Conservation (phyloP, 148 eudicot genomes). For the Amaranthus cruentus region DNA sequence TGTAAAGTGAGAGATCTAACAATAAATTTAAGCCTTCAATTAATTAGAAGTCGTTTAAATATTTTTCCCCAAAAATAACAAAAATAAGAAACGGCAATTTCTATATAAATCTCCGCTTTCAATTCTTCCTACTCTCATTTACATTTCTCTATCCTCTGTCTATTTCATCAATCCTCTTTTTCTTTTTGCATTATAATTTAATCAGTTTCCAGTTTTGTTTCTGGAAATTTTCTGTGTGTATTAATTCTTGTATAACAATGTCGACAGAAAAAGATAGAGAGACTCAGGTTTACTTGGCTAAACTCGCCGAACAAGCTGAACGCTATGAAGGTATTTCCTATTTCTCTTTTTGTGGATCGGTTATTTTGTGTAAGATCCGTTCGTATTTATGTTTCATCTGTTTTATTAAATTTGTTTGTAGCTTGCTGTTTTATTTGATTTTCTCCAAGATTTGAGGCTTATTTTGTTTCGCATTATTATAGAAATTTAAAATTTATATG, state of each 20-base stretch:
- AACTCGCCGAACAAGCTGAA: slow-evolving; percentile 90
- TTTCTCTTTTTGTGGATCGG: not conserved
- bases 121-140: not conserved
- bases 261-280: slow-evolving; percentile 75
- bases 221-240: not conserved
- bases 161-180: slow-evolving; percentile 15
- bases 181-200: not conserved
- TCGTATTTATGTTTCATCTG: not conserved
- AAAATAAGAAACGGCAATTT: not conserved
- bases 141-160: not conserved
- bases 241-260: slow-evolving; percentile 36
- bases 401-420: not conserved
- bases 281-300: slow-evolving; percentile 74
- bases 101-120: slow-evolving; percentile 14
- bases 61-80: not conserved
- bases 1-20: slow-evolving; percentile 23
- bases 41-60: not conserved
- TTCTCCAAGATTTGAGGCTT: not conserved
- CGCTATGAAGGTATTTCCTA: slow-evolving; percentile 63
- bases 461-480: too few relatives aligned
- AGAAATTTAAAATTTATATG: too few relatives aligned
- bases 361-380: not conserved
- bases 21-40: slow-evolving; percentile 31
- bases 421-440: not conserved
- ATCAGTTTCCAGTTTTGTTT: not conserved